Base-by-base conservation (phyloP, 345 rosid genomes). In the Ceriops decandra region DNA sequence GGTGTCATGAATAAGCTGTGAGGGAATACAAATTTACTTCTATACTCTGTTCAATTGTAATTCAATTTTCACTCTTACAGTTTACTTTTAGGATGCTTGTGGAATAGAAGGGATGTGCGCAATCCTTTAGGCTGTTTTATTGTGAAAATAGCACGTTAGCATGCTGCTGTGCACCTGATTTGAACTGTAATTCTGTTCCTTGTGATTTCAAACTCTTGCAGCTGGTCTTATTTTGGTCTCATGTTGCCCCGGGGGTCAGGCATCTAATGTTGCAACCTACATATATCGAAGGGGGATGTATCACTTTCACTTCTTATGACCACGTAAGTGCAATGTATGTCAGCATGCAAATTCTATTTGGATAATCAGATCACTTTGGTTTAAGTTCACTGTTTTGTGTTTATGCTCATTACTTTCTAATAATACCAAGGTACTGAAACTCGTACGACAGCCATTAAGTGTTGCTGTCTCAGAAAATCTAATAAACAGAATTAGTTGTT, bases 241-340 rank as follows among this genome's bases (percentile, higher is more conserved):
- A 21, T 93, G 98, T 84, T 93, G 97, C 81, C 97, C 97, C 59
- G 96, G 96, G 63, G 98, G 97, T 70, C 97, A 93, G 80, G 97
- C 97, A 7, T 93, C 97, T 6, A 90, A 93, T 68, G 97, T 93
- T 70, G 96, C 98, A 22, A 93, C 97, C 60, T 91, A n/a, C n/a
- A 88, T 74, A 91, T 89, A 73, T 93, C 96, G 5, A 93, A 88
- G 69, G 98, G 98, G 66, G 89, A 93, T 67, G 97, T 91, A 21
- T 97, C 97, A 6, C 96, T 93, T 69, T 95, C 97, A 22, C 97
- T 89, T 61, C 97, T 95, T 38, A 91, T 91, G 99, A 95, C 97
- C 63, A 95, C 96, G 97, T 89, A 85, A 70, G 81, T 74, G 52
- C 28, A 22, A 49, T 38, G 11, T 38, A 38, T 11, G 3, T 38